Base-by-base conservation (phyloP, 768 basidiomycete species). In the Panellus pusillus region DNA sequence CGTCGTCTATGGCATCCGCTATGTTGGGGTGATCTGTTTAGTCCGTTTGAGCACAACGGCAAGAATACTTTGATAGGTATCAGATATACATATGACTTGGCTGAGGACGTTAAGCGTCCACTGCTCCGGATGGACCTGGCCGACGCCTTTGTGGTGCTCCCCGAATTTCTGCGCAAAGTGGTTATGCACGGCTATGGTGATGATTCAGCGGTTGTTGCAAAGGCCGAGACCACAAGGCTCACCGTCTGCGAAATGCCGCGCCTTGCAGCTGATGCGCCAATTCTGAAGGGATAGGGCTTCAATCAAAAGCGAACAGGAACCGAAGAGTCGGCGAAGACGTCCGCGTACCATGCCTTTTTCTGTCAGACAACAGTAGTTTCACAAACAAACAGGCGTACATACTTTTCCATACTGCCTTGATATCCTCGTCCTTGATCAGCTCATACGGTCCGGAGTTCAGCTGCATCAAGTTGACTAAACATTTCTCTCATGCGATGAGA, bases 1-100 rank as follows among this genome's bases (percentile, higher is more conserved):
- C 63, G 20, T 60, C 57, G 49, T 66, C 65, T n/a, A 66, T 62
- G 20, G 65, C 65, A 24, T 66, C 65, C 12, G 61, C 58, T 36
- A 66, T 62, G 15, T 55, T 58, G 4, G 63, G 63, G 36, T 66
- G 60, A 32, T 62, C 65, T 66, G 38, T 37, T 18, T 9, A 35
- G 32, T 35, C 31, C 6, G 13, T 32, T 32, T 9, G 14, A 35
- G 32, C 14, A 14, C 27, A 18, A 29, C 15, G 15, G 36, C 15
- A 32, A 44, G 13, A 15, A 14, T 19, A 18, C 12, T 38, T 7
- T 20, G 9, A 9, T n/a, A n/a, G n/a, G n/a, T n/a, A n/a, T 6
- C 6, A 24, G 24, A 42, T 54, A 12, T 42, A 62, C 61, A 62
- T 19, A 62, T 62, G 15, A 62, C 58, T 52, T 62, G 57, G 29